Evolutionary conservation across 2,329 filamentous ascomycete species (phyloP), one percentile per base, ranked within the genome.

Genomic region (Xylaria sp.): DNA sequence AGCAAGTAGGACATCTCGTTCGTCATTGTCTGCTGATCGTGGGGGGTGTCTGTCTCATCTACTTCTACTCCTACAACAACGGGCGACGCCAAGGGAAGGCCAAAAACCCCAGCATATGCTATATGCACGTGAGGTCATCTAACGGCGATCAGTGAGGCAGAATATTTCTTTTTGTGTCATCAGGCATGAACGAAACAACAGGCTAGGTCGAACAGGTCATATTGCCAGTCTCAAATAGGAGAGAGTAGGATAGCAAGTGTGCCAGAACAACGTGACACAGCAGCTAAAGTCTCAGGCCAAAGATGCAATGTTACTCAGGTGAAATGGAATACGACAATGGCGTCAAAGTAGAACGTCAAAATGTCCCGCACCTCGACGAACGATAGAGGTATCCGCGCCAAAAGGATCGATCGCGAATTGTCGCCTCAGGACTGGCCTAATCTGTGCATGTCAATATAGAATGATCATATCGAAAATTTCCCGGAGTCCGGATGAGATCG

Each of bases 361-460:
- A 62, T 64, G 28, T 64, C 51, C 57, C 54, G 44, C 51, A 54
- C 38, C 17, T 23, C 44, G 33, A 59, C 10, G 17, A 10, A 36
- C 23, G 17, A 62, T 54, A 36, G 31, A 48, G 57, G 51, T 53
- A 33, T 40, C 4, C 11, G n/a, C 38, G 26, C 51, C n/a, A 56
- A 42, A 48, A 49, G 49, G 44, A 48, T 48, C 51, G 67, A 69
- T 69, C 67, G 67, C 67, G 57, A 67, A 62, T 15, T 67, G 51
- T 65, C 49, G 59, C 64, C 60, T 54, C 28, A 26, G 40, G 36
- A 33, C 26, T 28, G 7, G 17, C n/a, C 36, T 40, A 33, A 36
- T 7, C 51, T n/a, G 33, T 36, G 23, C 53, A 53, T n/a, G 54
- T 51, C 57, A 62, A 67, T 65, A 62, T 67, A 60, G 28, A 53